These are phyloP conservation scores for Termitomyces sp. DNA, from an alignment of 768 basidiomycete genomes.

Conservation along the genomic window DNA sequence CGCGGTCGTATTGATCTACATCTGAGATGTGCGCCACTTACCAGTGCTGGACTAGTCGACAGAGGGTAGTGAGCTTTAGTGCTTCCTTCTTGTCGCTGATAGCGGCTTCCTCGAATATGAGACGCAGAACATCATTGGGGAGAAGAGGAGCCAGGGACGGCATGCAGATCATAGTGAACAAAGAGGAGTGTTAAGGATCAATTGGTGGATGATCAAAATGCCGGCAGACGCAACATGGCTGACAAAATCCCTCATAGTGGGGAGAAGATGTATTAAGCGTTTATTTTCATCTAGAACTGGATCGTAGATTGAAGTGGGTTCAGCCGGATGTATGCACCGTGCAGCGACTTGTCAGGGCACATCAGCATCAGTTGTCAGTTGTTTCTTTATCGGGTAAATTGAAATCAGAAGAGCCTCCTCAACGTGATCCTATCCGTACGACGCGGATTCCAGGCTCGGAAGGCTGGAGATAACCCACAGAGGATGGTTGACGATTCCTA, in stretches of 20 bases:
- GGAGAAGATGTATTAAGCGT: not conserved
- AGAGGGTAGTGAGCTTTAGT: conserved; percentile 24
- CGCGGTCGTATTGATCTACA: not conserved
- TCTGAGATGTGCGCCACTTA: conserved; percentile 11
- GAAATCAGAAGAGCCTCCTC: not conserved
- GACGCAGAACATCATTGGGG: conserved; percentile 31
- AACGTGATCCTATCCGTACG: not conserved
- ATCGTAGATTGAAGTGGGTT: conserved; percentile 8
- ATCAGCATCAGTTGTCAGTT: not conserved
- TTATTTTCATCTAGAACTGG: not conserved
- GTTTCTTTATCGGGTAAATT: conserved; percentile 1
- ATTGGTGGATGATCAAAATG: conserved; percentile 4
- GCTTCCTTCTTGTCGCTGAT: conserved; percentile 24
- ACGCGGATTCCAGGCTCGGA: not conserved
- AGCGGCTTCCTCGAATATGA: conserved; percentile 30
- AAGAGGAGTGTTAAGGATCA: conserved; percentile 7
- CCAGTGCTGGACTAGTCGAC: conserved; percentile 26
- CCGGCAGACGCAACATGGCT: not conserved
- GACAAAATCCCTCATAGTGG: not conserved
- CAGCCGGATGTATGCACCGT: not conserved
- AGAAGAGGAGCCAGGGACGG: conserved; percentile 12
- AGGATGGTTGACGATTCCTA: too few relatives aligned
- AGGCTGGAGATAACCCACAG: not conserved
- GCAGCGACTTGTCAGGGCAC: not conserved
- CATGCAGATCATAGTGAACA: not conserved